Evolutionary conservation across 2,329 filamentous ascomycete species (phyloP).

Genomic region (Ophiostoma sp.): DNA sequence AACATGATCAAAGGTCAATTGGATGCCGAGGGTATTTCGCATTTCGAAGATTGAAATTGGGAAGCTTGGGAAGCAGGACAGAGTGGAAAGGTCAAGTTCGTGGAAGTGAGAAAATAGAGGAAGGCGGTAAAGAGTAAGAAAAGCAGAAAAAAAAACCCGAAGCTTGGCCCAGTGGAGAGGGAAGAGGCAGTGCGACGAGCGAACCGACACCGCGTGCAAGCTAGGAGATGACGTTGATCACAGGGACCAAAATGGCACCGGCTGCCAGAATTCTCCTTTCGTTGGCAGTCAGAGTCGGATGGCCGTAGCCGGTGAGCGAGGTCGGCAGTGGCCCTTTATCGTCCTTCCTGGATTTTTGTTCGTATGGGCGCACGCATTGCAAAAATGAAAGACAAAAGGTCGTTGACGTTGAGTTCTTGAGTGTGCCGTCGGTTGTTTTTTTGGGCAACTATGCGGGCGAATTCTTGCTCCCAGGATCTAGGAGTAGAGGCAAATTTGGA

Average conservation of each 20-base stretch:
- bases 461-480: neutral
- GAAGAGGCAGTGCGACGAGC: slow-evolving; percentile 4
- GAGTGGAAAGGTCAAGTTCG: neutral
- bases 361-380: neutral
- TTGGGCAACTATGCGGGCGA: neutral
- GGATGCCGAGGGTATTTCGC: neutral
- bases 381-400: neutral
- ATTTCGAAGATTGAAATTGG: neutral
- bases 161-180: slow-evolving; percentile 4
- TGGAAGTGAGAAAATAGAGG: neutral
- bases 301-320: neutral
- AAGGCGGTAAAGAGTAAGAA: neutral
- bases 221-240: slow-evolving; percentile 5
- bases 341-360: neutral
- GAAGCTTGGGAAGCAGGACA: neutral
- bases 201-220: neutral
- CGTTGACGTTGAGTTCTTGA: neutral
- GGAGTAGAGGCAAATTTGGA: neutral
- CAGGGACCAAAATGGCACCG: neutral
- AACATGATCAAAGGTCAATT: neutral
- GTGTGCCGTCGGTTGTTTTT: neutral
- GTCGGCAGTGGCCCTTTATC: neutral
- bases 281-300: neutral
- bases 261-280: neutral
- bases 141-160: neutral